A percentile compares a stretch with the other conserved stretches of the same genome.
phyloP scores from a whole-genome alignment of 129 eudicot genomes.

The Pseudognaphalium luteoalbum region DNA sequence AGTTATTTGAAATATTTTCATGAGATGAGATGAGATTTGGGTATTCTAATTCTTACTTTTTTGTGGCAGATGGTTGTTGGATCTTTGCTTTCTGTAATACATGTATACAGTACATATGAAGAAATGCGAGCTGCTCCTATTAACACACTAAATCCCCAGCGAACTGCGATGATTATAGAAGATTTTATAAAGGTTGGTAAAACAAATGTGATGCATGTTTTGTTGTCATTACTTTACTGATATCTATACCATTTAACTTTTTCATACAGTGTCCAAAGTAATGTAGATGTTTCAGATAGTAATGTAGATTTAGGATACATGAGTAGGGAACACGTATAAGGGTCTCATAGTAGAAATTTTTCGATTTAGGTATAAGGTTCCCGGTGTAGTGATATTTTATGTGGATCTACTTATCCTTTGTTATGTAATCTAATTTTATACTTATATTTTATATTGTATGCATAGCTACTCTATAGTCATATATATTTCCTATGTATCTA shows the following conservation, averaged over 20 bases:
- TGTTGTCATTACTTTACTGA: not conserved
- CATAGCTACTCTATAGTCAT: too few relatives aligned
- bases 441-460: too few relatives aligned
- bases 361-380: too few relatives aligned
- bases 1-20: not conserved
- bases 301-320: too few relatives aligned
- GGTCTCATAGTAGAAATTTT: too few relatives aligned
- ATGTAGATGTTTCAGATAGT: too few relatives aligned
- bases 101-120: constrained; percentile 72
- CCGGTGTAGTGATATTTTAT: too few relatives aligned
- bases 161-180: constrained; percentile 84
- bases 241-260: not conserved
- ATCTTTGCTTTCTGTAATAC: constrained; percentile 68
- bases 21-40: not conserved
- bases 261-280: not conserved
- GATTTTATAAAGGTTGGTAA: constrained; percentile 74
- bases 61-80: constrained; percentile 55
- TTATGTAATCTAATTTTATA: too few relatives aligned
- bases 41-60: constrained; percentile 14
- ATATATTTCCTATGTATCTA: too few relatives aligned
- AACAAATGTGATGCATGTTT: not conserved
- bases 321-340: too few relatives aligned
- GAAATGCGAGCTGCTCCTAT: constrained; percentile 97
- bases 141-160: constrained; percentile 86
- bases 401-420: too few relatives aligned